Evolutionary conservation across 2,329 filamentous ascomycete species (phyloP).

Genomic region (Lasiodiplodia theobromae): DNA sequence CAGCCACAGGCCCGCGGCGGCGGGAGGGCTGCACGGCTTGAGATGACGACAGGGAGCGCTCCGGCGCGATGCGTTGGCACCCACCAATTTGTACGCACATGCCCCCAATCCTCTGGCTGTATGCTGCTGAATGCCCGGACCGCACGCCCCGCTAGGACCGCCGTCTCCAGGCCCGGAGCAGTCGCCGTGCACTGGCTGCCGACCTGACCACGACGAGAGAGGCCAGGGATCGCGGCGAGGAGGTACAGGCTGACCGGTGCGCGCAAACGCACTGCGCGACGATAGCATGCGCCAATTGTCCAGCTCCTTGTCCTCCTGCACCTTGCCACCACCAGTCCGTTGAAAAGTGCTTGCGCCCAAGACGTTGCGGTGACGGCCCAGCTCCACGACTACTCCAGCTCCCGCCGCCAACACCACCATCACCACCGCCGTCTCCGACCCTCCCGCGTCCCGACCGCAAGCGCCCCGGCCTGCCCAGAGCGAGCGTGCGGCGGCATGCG

Average conservation of each 20-base stretch:
- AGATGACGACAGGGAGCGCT: slow-evolving; percentile 27
- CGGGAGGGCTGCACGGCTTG: slow-evolving; percentile 23
- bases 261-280: slow-evolving; percentile 21
- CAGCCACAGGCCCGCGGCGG: slow-evolving; percentile 20
- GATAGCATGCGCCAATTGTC: slow-evolving; percentile 17
- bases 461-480: slow-evolving; percentile 11
- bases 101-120: slow-evolving; percentile 20
- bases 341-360: slow-evolving; percentile 9
- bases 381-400: slow-evolving; percentile 10
- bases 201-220: slow-evolving; percentile 25
- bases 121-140: slow-evolving; percentile 23
- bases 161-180: slow-evolving; percentile 26
- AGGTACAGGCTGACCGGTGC: slow-evolving; percentile 26
- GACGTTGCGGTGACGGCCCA: slow-evolving; percentile 13
- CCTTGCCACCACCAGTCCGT: slow-evolving; percentile 14
- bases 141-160: slow-evolving; percentile 24
- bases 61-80: slow-evolving; percentile 26
- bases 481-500: slow-evolving; percentile 22
- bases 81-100: slow-evolving; percentile 27
- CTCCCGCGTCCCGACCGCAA: neutral
- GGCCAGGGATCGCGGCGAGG: slow-evolving; percentile 25
- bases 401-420: slow-evolving; percentile 2
- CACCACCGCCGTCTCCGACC: neutral
- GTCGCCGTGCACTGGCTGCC: slow-evolving; percentile 27
- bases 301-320: slow-evolving; percentile 23